Evolutionary conservation across 345 rosid species (phyloP).

Genomic region (Linum usitatissimum): DNA sequence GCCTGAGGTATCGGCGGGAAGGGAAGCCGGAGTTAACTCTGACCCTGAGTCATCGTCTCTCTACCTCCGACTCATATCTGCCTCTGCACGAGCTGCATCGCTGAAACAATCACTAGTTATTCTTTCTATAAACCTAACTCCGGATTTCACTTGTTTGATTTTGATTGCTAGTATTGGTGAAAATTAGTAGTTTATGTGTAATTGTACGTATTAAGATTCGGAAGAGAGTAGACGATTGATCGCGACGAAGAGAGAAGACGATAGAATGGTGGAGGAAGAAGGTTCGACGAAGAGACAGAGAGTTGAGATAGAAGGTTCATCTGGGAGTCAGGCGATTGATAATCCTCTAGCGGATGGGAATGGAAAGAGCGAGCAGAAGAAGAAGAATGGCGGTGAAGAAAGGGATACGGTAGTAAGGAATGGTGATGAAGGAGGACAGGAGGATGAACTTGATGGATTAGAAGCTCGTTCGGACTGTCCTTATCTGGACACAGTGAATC

Average conservation of each 20-base stretch:
- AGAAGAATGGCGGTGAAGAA: constrained; percentile 7
- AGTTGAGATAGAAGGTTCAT: constrained; percentile 21
- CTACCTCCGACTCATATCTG: no score
- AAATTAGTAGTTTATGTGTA: no score
- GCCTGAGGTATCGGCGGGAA: no score
- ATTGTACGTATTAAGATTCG: no score
- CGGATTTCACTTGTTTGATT: no score
- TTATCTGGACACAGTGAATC: constrained; percentile 96
- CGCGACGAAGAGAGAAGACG: constrained; percentile 32
- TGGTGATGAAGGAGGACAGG: constrained; percentile 23
- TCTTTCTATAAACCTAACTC: no score
- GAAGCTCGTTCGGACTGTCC: constrained; percentile 82
- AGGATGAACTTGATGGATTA: constrained; percentile 10
- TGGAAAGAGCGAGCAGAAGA: constrained; percentile 17
- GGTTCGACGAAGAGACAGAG: constrained; percentile 39
- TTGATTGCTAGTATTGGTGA: no score
- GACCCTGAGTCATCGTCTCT: no score
- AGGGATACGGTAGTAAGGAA: constrained; percentile 7
- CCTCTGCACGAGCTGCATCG: no score
- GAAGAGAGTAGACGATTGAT: constrained; percentile 14
- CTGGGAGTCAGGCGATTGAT: constrained; percentile 22
- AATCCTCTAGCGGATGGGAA: constrained; percentile 53
- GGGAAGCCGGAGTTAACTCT: no score
- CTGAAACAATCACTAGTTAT: no score
- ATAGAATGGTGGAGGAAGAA: constrained; percentile 26